Percentiles rank a stretch among this genome's conserved stretches.
These are phyloP conservation scores for Pulveroboletus ravenelii DNA, from an alignment of 768 basidiomycete species.

Conservation along the genomic window DNA sequence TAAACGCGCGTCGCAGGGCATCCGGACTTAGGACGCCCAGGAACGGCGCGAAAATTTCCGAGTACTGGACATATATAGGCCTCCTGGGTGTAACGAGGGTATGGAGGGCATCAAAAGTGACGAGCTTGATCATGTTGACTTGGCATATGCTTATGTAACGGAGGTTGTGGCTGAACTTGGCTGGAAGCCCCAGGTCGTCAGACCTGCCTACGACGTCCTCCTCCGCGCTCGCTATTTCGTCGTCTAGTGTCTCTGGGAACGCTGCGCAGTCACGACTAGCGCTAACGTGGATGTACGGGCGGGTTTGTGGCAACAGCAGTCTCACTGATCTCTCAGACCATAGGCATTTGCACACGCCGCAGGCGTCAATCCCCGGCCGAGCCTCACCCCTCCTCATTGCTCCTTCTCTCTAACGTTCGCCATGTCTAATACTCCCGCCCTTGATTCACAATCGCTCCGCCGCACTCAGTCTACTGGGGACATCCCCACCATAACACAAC, in stretches of 20 bases:
- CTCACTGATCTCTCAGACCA: slow-evolving; percentile 11
- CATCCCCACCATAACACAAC: slow-evolving; percentile 24
- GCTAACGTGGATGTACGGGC: slow-evolving; percentile 15
- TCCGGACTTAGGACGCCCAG: slow-evolving; percentile 56
- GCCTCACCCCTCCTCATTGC: slow-evolving; percentile 10
- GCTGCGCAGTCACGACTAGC: slow-evolving; percentile 14
- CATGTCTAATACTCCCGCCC: slow-evolving; percentile 25
- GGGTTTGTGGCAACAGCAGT: slow-evolving; percentile 13
- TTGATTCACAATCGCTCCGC: slow-evolving; percentile 32
- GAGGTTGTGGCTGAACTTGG: background rate
- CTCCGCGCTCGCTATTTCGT: background rate
- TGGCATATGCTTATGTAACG: slow-evolving; percentile 4
- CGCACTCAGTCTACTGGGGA: slow-evolving; percentile 34
- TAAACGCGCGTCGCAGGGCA: slow-evolving; percentile 54
- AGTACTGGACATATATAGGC: slow-evolving; percentile 60
- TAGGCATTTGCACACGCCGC: slow-evolving; percentile 22
- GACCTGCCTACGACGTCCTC: background rate
- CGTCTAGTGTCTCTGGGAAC: slow-evolving; percentile 1
- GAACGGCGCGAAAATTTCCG: slow-evolving; percentile 61
- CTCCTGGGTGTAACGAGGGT: slow-evolving; percentile 68
- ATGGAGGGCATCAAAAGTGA: slow-evolving; percentile 76
- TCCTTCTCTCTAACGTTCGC: slow-evolving; percentile 17
- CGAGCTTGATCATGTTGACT: slow-evolving; percentile 46
- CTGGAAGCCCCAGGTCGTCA: no score
- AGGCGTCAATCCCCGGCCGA: slow-evolving; percentile 24